Conservation (phyloP, 768 basidiomycete genomes). For the Dacryopinax primogenitus region DNA sequence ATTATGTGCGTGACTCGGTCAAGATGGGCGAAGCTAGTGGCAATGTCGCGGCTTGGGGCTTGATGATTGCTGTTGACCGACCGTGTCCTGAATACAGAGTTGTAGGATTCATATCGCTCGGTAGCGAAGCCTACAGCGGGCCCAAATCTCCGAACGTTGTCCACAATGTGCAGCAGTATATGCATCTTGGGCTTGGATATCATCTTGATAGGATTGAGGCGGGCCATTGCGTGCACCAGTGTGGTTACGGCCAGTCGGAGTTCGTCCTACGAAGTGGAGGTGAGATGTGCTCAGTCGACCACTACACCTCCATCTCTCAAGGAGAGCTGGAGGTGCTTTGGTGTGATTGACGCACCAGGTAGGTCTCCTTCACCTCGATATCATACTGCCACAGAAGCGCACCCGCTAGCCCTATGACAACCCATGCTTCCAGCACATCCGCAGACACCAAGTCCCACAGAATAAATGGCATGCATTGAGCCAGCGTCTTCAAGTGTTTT, state of each 20-base stretch:
- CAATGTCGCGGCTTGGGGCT: slow-evolving; percentile 17
- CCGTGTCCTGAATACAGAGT: slow-evolving; percentile 11
- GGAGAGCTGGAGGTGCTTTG: too few relatives aligned
- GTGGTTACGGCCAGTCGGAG: not conserved
- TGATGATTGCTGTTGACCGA: slow-evolving; percentile 14
- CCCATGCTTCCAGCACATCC: not conserved
- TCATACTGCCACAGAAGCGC: not conserved
- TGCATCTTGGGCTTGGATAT: not conserved
- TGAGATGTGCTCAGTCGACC: not conserved
- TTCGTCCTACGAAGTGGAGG: not conserved
- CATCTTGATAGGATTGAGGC: not conserved
- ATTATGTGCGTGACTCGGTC: slow-evolving; percentile 25
- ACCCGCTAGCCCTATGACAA: not conserved
- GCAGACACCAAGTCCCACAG: slow-evolving; percentile 25
- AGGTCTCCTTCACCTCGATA: not conserved
- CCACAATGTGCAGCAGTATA: slow-evolving; percentile 17
- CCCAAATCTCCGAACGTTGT: slow-evolving; percentile 23
- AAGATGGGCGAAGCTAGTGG: slow-evolving; percentile 13
- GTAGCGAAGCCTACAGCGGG: slow-evolving; percentile 27
- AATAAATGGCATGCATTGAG: slow-evolving; percentile 31
- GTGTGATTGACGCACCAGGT: not conserved
- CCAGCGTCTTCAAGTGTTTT: slow-evolving; percentile 32
- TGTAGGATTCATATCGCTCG: slow-evolving; percentile 21
- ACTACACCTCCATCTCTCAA: too few relatives aligned
- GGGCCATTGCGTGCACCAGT: not conserved